Evolutionary conservation across 306 rosid species (phyloP), one percentile per base, ranked within the genome.

Genomic region (Citrullus amarus): DNA sequence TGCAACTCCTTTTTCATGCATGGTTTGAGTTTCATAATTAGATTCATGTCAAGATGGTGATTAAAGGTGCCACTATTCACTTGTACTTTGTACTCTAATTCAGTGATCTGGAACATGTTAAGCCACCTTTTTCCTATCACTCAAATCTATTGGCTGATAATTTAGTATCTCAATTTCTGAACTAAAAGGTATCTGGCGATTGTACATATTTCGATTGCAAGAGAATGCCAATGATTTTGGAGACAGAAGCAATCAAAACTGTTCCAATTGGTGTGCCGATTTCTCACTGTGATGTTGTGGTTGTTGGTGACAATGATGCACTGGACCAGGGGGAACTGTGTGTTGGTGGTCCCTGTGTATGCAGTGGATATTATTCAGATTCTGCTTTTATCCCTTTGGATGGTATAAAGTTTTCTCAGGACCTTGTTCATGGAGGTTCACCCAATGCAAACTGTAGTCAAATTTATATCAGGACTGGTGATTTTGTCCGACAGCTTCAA

Each of bases 181-280:
- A 82, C 60, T 18, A 38, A 50, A 77, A 93, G 98, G 96, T 94
- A 17, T 87, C 98, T 16, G 98, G 98, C 61, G 98, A 94, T 84
- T 94, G 97, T 81, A 92, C 92, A 58, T 94, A 90, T 89, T 94
- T 94, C 88, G 97, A 94, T 84, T 94, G 98, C 94, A 88, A 90
- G 92, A 94, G 81, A 85, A 77, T 94, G 85, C 86, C 94, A n/a
- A 56, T 68, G 83, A 84, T 87, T 85, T 83, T 92, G 86, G 88
- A 89, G 89, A 84, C 84, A 50, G 90, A 90, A 79, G 71, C 56
- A 46, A 81, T 90, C 46, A 78, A 83, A 38, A 91, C 84, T 82
- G 93, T 94, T 74, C 98, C 98, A n/a, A 90, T 94, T 83, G 98
- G 98, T 76, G 73, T 86, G 70, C 97, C 98, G 67, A 87, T 92